phyloP scores from a whole-genome alignment of 805 yeast species.

The Lipomyces orientalis region DNA sequence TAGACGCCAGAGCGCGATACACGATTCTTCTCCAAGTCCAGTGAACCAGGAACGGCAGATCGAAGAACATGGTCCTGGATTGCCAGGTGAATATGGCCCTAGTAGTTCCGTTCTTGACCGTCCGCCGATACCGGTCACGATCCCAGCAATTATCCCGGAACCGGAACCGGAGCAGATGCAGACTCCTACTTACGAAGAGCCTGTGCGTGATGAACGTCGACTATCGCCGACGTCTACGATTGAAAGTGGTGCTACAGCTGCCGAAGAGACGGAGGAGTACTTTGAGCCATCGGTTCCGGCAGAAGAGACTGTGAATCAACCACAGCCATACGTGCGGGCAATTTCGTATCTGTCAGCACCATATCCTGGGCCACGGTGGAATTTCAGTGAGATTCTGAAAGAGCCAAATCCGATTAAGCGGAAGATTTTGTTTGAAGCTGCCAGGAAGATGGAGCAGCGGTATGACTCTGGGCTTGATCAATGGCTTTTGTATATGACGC shows the following conservation, averaged over 20 bases:
- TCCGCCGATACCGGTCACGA: background rate
- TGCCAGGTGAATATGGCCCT: background rate
- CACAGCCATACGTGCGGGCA: background rate
- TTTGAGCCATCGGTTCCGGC: background rate
- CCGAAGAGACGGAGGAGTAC: background rate
- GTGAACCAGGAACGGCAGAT: background rate
- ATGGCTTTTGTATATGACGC: slow-evolving; percentile 31
- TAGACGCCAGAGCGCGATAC: background rate
- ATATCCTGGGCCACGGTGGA: slow-evolving; percentile 17
- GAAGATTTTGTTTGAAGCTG: slow-evolving; percentile 19
- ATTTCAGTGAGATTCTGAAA: slow-evolving; percentile 12
- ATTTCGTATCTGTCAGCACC: slow-evolving; percentile 9
- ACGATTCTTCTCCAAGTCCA: background rate
- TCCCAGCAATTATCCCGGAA: background rate
- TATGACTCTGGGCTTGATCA: slow-evolving; percentile 23
- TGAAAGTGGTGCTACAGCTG: background rate
- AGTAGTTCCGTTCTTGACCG: background rate
- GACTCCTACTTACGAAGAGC: background rate
- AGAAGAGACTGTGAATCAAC: background rate
- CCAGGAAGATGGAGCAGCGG: slow-evolving; percentile 19
- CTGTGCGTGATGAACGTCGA: background rate
- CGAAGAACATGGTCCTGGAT: background rate
- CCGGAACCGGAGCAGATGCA: background rate
- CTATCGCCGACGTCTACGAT: background rate
- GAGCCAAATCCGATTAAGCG: slow-evolving; percentile 19